Conservation (phyloP, 2,329 filamentous ascomycete genomes). For the Pseudogymnoascus sp. region DNA sequence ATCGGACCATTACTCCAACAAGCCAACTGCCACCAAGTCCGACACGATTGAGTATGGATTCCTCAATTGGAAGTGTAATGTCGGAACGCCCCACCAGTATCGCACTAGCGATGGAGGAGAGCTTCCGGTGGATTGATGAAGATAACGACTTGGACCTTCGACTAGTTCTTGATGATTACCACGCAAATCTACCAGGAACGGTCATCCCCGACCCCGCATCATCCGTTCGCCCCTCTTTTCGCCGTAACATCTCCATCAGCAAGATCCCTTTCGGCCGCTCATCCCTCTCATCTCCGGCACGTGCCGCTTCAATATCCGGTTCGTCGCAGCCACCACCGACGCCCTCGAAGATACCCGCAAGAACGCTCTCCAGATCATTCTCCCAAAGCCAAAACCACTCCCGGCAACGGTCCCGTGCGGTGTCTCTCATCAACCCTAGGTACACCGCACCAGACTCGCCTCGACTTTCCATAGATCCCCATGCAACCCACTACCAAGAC, state of each 20-base stretch:
- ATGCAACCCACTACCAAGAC: conserved; percentile 79
- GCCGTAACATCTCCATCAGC: conserved; percentile 63
- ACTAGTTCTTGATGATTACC: conserved; percentile 62
- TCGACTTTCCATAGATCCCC: conserved; percentile 53
- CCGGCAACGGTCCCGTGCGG: conserved; percentile 43
- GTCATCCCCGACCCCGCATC: conserved; percentile 38
- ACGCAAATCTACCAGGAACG: conserved; percentile 50
- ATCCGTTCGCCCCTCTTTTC: conserved; percentile 51
- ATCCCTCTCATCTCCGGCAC: conserved; percentile 36
- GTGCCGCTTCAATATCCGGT: conserved; percentile 19
- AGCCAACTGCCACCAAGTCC: conserved; percentile 22
- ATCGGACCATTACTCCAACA: conserved; percentile 26
- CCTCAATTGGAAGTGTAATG: conserved; percentile 10
- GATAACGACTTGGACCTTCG: conserved; percentile 61
- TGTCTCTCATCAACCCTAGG: conserved; percentile 44
- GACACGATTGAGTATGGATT: conserved; percentile 19
- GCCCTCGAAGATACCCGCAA: conserved; percentile 11
- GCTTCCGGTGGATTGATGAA: conserved; percentile 66
- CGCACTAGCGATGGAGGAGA: conserved; percentile 45
- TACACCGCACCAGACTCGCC: conserved; percentile 36
- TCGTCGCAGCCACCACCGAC: conserved; percentile 25
- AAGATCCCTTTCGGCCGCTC: conserved; percentile 54
- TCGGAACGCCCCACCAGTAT: conserved; percentile 19
- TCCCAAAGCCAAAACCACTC: conserved; percentile 12
- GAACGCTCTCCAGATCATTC: neutral